Base-by-base conservation (phyloP, 257 asterid species). In the Lantana camara region DNA sequence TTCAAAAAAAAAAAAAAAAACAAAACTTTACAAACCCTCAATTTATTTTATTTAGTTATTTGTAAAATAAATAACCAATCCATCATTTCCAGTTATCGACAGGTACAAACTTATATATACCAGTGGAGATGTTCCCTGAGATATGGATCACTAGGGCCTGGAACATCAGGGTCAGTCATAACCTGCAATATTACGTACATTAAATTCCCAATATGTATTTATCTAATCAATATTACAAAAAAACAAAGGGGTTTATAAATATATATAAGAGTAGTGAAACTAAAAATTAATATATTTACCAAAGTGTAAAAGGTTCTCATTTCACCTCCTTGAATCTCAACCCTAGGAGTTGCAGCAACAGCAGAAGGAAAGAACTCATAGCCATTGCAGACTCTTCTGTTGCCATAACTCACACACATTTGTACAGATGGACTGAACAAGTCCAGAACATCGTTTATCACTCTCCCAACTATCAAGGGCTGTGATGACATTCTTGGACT, bases 71-170 rank as follows among this genome's bases (percentile, higher is more conserved):
- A 14, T 13, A 11, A 41, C 13, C 15, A n/a, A 7, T 15, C 21
- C 50, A 44, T 44, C 10, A 44, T 44, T 27, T 12, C 17, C 4
- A 11, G 15, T 16, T 41, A 41, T 1, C 32, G 5, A 27, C 32
- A 5, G 5, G 32, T 12, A 41, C 10, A 23, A 12, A 52, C n/a
- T n/a, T 22, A 30, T 3, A 42, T 17, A 19, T 77, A 90, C 97
- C 96, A 91, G 57, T 91, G 97, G 50, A 91, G 92, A 49, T 84
- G 93, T 80, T 91, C 97, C 51, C 89, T 76, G 44, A 83, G 71
- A 66, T 90, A 83, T 55, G 97, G 95, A 65, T 90, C 97, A 57
- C 97, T 88, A 17, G 97, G 97, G 40, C 95, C 96, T 5, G 95
- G 97, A 60, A 83, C 95, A 73, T 90, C 97, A 37, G 96, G 97